Evolutionary conservation across 2,329 filamentous ascomycete genomes (phyloP), one percentile per base, ranked within the genome.

Genomic region (Fusarium floridanum): DNA sequence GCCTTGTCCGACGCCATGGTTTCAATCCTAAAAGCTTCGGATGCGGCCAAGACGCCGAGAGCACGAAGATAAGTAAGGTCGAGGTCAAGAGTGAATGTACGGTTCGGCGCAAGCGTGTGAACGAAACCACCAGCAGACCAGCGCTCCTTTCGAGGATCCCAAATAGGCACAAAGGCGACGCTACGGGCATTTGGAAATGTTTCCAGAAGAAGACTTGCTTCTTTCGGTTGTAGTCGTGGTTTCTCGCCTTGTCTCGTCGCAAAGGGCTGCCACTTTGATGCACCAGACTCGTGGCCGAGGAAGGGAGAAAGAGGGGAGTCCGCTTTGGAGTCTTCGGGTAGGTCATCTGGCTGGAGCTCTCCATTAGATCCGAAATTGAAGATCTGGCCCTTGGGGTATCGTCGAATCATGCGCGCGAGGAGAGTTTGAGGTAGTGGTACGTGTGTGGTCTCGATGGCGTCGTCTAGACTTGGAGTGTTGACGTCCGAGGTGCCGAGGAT

Each of bases 1-100:
- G 88, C 86, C 62, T 83, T 85, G 37, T 86, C 84, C 0, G 83
- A 82, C 11, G 80, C 76, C 12, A 80, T 65, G 0, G 81, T 76
- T 12, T 84, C 79, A 6, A 89, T 70, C 2, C 87, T 83, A 0
- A 86, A 85, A 1, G 91, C 82, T 63, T 92, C 89, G 0, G 88
- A 85, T 84, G 90, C 90, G 17, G 89, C 87, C 1, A 87, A 86
- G 63, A 87, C 86, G 0, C 85, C 86, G 70, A 91, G 90, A 0
- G 86, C 87, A 6, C 82, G 80, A 7, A 90, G 81, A 36, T 87
- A 88, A 14, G 83, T 86, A 3, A 91, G 81, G 39, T 90, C 89
- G 7, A 85, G 83, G 29, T 85, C 81, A 1, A 82, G 72, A 0
- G 84, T 85, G 37, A 90, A 86, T 3, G 84, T 79, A 3, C 86